Evolutionary conservation across 73 alveolate genomes (phyloP).

Genomic region (Paramecium caudatum): DNA sequence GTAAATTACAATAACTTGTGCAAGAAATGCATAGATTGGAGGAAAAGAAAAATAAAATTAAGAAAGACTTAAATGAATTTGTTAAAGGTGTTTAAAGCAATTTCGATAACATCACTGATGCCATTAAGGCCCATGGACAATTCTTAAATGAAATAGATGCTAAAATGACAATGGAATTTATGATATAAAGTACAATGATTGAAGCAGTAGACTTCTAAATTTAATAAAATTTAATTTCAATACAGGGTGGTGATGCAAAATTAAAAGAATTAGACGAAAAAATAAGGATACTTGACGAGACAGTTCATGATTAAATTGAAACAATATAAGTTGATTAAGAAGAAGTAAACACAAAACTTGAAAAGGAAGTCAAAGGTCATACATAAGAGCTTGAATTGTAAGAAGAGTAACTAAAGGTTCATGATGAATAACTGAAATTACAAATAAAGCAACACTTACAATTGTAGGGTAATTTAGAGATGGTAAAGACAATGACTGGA

Average conservation of each 20-base stretch:
- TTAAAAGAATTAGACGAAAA: slow-evolving; percentile 40
- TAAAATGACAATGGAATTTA: slow-evolving; percentile 29
- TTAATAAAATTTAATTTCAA: neutral
- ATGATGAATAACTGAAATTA: neutral
- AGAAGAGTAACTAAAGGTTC: slow-evolving; percentile 8
- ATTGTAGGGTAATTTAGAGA: neutral
- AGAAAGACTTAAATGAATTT: slow-evolving; percentile 37
- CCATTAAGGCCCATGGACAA: slow-evolving; percentile 20
- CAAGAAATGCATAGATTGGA: slow-evolving; percentile 65
- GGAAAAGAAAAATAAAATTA: slow-evolving; percentile 45
- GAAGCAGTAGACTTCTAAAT: neutral
- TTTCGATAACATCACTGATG: slow-evolving; percentile 22
- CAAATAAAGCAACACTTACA: neutral
- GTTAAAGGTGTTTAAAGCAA: slow-evolving; percentile 57
- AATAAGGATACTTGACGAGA: neutral
- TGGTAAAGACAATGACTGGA: slow-evolving; percentile 10
- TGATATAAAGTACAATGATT: neutral
- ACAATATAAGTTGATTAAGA: slow-evolving; percentile 61
- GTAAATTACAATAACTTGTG: slow-evolving; percentile 16
- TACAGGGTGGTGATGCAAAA: neutral
- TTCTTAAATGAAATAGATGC: slow-evolving; percentile 66
- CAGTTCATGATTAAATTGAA: slow-evolving; percentile 33
- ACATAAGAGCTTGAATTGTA: neutral
- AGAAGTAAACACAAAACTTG: neutral
- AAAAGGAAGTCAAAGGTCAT: neutral